Conservation (phyloP, 225 moss, liverwort and hornwort genomes). For the Marchantia polymorpha region DNA sequence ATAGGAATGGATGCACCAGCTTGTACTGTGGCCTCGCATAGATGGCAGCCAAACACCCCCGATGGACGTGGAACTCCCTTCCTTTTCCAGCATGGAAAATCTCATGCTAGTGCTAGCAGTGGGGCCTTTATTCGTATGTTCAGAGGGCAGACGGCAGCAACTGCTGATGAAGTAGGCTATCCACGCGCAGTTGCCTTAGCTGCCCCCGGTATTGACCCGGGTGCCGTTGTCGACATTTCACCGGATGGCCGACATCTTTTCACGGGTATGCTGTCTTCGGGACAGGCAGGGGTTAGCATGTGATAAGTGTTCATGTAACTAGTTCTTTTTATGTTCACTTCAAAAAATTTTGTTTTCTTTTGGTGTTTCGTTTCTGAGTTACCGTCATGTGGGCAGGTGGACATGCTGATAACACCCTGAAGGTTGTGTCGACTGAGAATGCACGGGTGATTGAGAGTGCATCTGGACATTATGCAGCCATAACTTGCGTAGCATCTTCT, state of each 20-base stretch:
- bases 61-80: slow-evolving; percentile 93
- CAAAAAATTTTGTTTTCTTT: not conserved
- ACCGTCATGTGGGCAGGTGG: slow-evolving; percentile 60
- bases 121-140: slow-evolving; percentile 87
- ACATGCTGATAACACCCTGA: slow-evolving; percentile 92
- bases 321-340: not conserved
- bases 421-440: slow-evolving; percentile 83
- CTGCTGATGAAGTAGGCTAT: slow-evolving; percentile 57
- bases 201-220: slow-evolving; percentile 66
- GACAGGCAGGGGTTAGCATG: not conserved
- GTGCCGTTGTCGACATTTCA: slow-evolving; percentile 67
- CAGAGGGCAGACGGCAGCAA: slow-evolving; percentile 46
- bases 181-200: slow-evolving; percentile 66
- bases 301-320: not conserved
- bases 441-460: slow-evolving; percentile 87
- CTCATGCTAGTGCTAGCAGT: slow-evolving; percentile 52
- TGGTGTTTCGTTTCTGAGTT: not conserved
- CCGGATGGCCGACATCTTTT: slow-evolving; percentile 90
- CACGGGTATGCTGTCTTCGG: slow-evolving; percentile 49
- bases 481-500: slow-evolving; percentile 84
- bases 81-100: slow-evolving; percentile 78
- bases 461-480: slow-evolving; percentile 83
- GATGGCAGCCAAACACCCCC: slow-evolving; percentile 94
- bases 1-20: slow-evolving; percentile 90
- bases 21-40: slow-evolving; percentile 90